Conservation (phyloP, 495 filamentous ascomycete genomes). For the Opeltia flavorubescens region DNA sequence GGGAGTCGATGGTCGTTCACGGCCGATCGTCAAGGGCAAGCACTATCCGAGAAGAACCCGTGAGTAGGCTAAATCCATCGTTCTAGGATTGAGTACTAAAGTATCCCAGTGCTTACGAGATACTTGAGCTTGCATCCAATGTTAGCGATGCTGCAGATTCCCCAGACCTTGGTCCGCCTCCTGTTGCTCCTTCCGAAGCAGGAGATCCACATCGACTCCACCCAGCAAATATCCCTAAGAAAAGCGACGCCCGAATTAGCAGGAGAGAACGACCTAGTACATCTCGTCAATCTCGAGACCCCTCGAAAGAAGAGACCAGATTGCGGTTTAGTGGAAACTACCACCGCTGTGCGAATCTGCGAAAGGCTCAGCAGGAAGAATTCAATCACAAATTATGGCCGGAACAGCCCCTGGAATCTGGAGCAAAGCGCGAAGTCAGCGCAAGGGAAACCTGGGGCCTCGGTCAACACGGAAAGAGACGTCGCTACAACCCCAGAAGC, state of each 20-base stretch:
- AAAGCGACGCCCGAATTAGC: not conserved
- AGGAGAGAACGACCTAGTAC: conserved; percentile 9
- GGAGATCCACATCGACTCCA: conserved; percentile 43
- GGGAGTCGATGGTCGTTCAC: conserved; percentile 50
- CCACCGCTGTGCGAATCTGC: not conserved
- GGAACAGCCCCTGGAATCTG: conserved; percentile 24
- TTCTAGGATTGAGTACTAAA: conserved; percentile 6
- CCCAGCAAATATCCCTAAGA: conserved; percentile 2
- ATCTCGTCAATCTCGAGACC: conserved; percentile 36
- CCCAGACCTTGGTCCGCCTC: conserved; percentile 51
- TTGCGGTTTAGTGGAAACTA: not conserved
- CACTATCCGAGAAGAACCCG: conserved; percentile 59
- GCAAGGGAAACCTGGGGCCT: conserved; percentile 36
- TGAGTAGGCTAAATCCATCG: conserved; percentile 38
- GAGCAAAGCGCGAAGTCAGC: conserved; percentile 50
- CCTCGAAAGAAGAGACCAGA: conserved; percentile 30
- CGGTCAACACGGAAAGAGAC: not conserved
- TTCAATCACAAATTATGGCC: not conserved
- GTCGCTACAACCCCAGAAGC: no score
- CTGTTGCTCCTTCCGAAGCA: conserved; percentile 47
- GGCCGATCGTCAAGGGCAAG: conserved; percentile 76
- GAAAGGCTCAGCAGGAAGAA: not conserved
- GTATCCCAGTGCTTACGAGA: conserved; percentile 26
- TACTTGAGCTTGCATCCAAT: conserved; percentile 31
- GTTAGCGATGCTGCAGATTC: conserved; percentile 38